A percentile compares a stretch with the other conserved stretches of the same genome.
Conservation (phyloP, 2,329 filamentous ascomycete species). For the Phoma sp. region DNA sequence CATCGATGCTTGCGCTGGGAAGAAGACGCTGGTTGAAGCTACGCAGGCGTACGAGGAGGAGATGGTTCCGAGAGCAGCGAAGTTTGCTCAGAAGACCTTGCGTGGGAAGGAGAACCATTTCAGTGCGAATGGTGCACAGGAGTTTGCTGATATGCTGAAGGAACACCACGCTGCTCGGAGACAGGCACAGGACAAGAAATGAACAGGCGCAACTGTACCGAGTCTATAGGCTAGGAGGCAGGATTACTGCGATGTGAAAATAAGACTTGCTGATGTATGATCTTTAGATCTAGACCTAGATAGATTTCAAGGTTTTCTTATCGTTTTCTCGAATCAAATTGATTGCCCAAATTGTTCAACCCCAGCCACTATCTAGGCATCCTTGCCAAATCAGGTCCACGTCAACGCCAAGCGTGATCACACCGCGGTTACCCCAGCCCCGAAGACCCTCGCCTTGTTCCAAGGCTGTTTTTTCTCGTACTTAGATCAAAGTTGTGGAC, state of each 20-base stretch:
- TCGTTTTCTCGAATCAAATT: neutral
- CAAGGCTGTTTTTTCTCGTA: constrained; percentile 1
- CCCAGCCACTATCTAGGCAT: constrained; percentile 2
- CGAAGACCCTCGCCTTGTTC: neutral
- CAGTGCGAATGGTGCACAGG: constrained; percentile 22
- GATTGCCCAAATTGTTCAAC: neutral
- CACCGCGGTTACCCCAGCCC: constrained; percentile 12
- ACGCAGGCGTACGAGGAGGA: constrained; percentile 34
- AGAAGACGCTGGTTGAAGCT: constrained; percentile 31
- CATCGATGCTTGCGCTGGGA: constrained; percentile 21
- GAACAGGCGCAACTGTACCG: neutral
- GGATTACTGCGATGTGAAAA: neutral
- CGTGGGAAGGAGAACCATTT: constrained; percentile 34
- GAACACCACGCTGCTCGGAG: constrained; percentile 1
- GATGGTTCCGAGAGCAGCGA: constrained; percentile 33
- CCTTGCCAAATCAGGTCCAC: constrained; percentile 13
- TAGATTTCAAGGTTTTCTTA: neutral
- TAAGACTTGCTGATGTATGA: too few species aligned
- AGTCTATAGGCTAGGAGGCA: neutral
- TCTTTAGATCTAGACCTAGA: neutral
- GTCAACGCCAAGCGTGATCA: constrained; percentile 13
- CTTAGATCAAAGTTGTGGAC: constrained; percentile 43
- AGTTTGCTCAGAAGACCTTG: constrained; percentile 27
- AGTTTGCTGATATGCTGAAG: constrained; percentile 34
- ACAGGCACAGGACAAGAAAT: neutral